phyloP scores from a whole-genome alignment of 208 protist genomes.

The Leptomonas pyrrhocoris region DNA sequence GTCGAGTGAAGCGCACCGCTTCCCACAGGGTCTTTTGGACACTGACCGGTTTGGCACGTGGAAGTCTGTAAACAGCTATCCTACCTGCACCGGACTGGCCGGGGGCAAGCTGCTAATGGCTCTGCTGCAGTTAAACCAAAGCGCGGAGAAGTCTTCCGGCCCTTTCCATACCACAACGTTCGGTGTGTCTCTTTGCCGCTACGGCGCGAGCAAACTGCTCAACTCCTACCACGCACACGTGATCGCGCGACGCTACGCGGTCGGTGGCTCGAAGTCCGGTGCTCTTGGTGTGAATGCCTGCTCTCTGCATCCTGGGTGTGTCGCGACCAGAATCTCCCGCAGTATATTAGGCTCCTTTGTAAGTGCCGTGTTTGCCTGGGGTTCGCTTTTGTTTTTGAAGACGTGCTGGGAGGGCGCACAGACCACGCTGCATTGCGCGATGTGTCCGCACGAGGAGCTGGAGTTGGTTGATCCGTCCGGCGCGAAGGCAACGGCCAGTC shows the following conservation, averaged over 20 bases:
- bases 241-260: slow-evolving; percentile 66
- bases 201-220: slow-evolving; percentile 87
- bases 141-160: slow-evolving; percentile 36
- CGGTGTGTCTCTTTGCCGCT: slow-evolving; percentile 62
- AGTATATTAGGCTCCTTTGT: slow-evolving; percentile 42
- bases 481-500: slow-evolving; percentile 13
- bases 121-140: slow-evolving; percentile 69
- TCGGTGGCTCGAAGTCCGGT: slow-evolving; percentile 1
- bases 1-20: slow-evolving; percentile 75
- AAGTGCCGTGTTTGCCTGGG: slow-evolving; percentile 26
- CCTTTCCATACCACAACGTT: slow-evolving; percentile 34
- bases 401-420: slow-evolving; percentile 5
- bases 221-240: slow-evolving; percentile 85
- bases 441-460: slow-evolving; percentile 80
- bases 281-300: slow-evolving; percentile 59
- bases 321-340: slow-evolving; percentile 72
- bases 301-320: slow-evolving; percentile 83
- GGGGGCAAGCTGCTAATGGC: slow-evolving; percentile 56
- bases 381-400: slow-evolving; percentile 23
- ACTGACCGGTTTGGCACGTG: slow-evolving; percentile 14
- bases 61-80: slow-evolving; percentile 10
- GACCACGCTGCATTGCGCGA: slow-evolving; percentile 81
- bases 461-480: slow-evolving; percentile 48
- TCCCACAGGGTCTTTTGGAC: slow-evolving; percentile 60
- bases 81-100: slow-evolving; percentile 27